Percentiles rank a stretch among this genome's conserved stretches.
Evolutionary conservation across 192 early-diverging fungal genomes (phyloP).

Genomic region (Coemansia sp.): DNA sequence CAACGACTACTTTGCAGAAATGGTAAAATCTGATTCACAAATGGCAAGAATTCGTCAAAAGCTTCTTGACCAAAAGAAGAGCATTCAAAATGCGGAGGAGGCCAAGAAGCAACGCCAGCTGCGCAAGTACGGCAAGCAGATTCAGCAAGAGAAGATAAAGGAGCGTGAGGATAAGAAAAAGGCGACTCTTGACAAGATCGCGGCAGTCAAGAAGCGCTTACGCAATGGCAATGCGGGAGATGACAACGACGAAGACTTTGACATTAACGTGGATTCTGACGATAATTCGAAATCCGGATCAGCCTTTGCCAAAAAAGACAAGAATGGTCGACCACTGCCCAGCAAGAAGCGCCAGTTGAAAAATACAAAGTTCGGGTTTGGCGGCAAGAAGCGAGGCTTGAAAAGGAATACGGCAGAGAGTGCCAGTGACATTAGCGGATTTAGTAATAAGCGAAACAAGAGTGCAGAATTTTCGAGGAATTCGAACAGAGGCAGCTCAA

Average conservation of each 20-base stretch:
- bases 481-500: conserved; percentile 25
- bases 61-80: conserved; percentile 79
- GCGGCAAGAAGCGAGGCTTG: conserved; percentile 76
- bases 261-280: conserved; percentile 46
- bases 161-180: conserved; percentile 87
- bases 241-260: conserved; percentile 50
- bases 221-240: conserved; percentile 55
- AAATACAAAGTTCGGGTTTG: conserved; percentile 90
- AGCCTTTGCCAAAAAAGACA: conserved; percentile 15
- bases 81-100: conserved; percentile 78
- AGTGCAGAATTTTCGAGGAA: conserved; percentile 27
- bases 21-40: conserved; percentile 96
- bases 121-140: conserved; percentile 98
- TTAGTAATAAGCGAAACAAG: conserved; percentile 55
- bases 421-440: conserved; percentile 70
- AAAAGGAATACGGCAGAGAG: conserved; percentile 83
- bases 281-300: conserved; percentile 1
- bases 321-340: conserved; percentile 23
- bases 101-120: conserved; percentile 84
- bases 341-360: conserved; percentile 64
- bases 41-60: conserved; percentile 88
- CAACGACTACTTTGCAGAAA: conserved; percentile 97
- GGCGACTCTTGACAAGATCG: conserved; percentile 89
- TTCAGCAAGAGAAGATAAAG: conserved; percentile 87
- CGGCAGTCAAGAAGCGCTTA: conserved; percentile 82